A percentile compares a stretch with the other conserved stretches of the same genome.
Evolutionary conservation across 345 rosid species (phyloP).

Genomic region (Murraya paniculata): DNA sequence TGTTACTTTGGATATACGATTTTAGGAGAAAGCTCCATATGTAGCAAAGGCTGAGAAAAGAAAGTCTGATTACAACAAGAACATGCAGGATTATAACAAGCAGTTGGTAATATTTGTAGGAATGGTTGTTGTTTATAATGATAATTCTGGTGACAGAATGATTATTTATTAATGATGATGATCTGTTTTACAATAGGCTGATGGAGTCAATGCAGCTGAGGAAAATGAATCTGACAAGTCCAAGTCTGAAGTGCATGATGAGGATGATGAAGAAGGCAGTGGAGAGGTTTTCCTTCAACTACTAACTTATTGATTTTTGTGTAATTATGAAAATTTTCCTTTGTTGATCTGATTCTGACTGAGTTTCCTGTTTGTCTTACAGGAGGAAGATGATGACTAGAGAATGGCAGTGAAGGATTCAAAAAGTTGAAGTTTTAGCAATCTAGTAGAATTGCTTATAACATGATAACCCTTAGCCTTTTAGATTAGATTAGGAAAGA

Average conservation of each 20-base stretch:
- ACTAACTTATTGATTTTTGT: not conserved
- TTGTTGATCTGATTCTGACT: not conserved
- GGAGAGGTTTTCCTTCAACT: slow-evolving; percentile 43
- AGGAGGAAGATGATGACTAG: slow-evolving; percentile 65
- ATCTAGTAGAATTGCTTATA: slow-evolving; percentile 24
- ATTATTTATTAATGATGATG: not conserved
- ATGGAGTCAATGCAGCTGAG: slow-evolving; percentile 41
- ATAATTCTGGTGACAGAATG: not conserved
- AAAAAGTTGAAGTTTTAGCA: slow-evolving; percentile 12
- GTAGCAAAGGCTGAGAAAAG: slow-evolving; percentile 54
- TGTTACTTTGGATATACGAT: not conserved
- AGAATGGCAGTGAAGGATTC: not conserved
- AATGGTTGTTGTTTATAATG: not conserved
- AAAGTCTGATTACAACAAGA: slow-evolving; percentile 62
- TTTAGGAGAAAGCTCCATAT: slow-evolving; percentile 69
- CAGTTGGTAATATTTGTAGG: slow-evolving; percentile 39
- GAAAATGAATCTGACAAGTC: slow-evolving; percentile 82
- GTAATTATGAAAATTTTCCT: not conserved
- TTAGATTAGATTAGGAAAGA: slow-evolving; percentile 23
- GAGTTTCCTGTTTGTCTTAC: not conserved
- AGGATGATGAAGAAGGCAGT: slow-evolving; percentile 49
- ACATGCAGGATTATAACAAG: slow-evolving; percentile 60
- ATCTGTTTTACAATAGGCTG: slow-evolving; percentile 33
- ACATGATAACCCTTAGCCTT: not conserved
- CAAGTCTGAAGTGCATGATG: slow-evolving; percentile 73